Evolutionary conservation across 169 alveolate genomes (phyloP).

Genomic region (Ichthyophthirius multifiliis): DNA sequence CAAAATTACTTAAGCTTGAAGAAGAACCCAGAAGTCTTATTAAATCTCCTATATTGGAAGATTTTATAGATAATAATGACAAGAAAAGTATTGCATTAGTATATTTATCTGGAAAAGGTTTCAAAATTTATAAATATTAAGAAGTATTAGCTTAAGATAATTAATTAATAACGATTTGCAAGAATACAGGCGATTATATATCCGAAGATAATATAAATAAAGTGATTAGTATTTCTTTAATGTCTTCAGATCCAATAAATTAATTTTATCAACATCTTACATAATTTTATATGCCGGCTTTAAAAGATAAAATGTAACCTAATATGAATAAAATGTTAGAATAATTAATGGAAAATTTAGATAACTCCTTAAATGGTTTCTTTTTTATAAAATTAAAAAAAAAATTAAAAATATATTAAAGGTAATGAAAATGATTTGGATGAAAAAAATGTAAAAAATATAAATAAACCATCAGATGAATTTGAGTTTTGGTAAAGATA

Average conservation of each 20-base stretch:
- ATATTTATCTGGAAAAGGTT: background rate
- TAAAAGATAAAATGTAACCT: background rate
- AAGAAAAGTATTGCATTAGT: background rate
- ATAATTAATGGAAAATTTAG: background rate
- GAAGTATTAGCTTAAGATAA: background rate
- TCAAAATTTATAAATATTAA: background rate
- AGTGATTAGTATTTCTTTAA: constrained; percentile 2
- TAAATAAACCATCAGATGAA: constrained; percentile 58
- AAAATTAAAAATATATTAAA: too few species aligned
- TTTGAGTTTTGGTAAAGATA: constrained; percentile 56
- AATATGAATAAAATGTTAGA: background rate
- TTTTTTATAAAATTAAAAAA: too few species aligned
- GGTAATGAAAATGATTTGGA: constrained; percentile 12
- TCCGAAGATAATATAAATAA: background rate
- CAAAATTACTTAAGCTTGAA: background rate
- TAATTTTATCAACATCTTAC: background rate
- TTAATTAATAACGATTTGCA: background rate
- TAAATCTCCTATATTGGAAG: background rate
- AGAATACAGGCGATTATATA: background rate
- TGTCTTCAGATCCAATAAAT: background rate
- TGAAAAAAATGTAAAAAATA: constrained; percentile 45
- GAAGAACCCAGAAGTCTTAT: background rate
- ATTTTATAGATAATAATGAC: background rate
- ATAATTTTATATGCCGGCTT: background rate
- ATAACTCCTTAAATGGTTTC: background rate